Base-by-base conservation (phyloP, 805 yeast genomes). In the Yamadazyma akitaensis region DNA sequence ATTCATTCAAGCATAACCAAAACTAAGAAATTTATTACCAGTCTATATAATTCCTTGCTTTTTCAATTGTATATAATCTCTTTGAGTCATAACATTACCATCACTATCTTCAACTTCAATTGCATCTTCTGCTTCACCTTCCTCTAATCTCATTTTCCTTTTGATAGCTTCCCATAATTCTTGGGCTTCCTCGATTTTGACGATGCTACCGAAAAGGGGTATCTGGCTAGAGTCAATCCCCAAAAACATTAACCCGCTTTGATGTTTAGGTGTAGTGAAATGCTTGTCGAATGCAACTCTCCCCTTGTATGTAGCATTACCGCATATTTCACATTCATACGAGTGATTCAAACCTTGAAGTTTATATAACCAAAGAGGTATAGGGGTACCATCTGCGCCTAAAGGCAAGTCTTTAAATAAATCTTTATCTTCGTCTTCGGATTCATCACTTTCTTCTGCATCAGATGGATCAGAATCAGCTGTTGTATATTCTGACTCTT, bases 361-460 rank as follows among this genome's bases (percentile, higher is more conserved):
- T 63, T 91, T 94, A 73, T 81, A 91, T 25, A 94, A 70, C 99
- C 99, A 94, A 45, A 75, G 81, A 1, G 99, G 99, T 25, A 94
- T 88, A 0, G 97, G 97, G 35, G 76, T 77, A 0, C 97, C 97
- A 64, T 91, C 97, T 16, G 87, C 77, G 0, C 96, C 98, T 0
- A 88, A 43, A 0, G 96, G 96, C 46, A 88, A 63, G 46, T 84
- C 79, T 46, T 79, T 68, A 16, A 83, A 81, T 49, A 75, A 75
- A 1, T 65, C 72, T 12, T 60, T 64, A 17, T 58, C 51, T 18
- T 50, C 43, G 0, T 56, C 63, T 2, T 55, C 63, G 13, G 49
- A 47, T 1, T 31, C 14, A n/a, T 42, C 48, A 11, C 48, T 40
- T 2, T 62, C 62, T 17, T 59, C 56, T 7, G 54, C 55, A 37